These are phyloP conservation scores for Byssoonygena ceratinophila DNA, from an alignment of 2,329 filamentous ascomycete genomes.

Conservation along the genomic window DNA sequence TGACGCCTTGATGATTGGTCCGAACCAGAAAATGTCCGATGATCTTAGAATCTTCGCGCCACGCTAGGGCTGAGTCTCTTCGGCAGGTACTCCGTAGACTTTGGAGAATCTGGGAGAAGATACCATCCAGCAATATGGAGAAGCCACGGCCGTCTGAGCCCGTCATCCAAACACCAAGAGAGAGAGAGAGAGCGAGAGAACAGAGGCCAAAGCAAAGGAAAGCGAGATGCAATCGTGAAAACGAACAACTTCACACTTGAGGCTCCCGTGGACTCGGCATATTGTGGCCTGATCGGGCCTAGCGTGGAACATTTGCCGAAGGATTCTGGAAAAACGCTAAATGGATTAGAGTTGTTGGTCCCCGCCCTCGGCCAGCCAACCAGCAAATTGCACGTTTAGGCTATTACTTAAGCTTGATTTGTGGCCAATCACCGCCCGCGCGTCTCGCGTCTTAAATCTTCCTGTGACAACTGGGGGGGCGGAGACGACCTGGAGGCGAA, in stretches of 20 bases:
- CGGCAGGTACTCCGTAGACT: too few relatives aligned
- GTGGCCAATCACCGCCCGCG: not conserved
- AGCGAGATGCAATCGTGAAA: too few relatives aligned
- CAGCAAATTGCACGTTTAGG: not conserved
- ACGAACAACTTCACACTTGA: too few relatives aligned
- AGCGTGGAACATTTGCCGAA: not conserved
- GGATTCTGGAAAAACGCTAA: constrained; percentile 8
- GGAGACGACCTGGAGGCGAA: not conserved
- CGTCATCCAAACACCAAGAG: too few relatives aligned
- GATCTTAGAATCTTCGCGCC: not conserved
- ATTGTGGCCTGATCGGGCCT: not conserved
- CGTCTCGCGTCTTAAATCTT: not conserved
- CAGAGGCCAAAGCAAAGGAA: too few relatives aligned
- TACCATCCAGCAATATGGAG: too few relatives aligned
- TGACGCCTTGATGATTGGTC: not conserved
- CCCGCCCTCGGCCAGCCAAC: constrained; percentile 8
- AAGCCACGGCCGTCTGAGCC: too few relatives aligned
- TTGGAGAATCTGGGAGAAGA: too few relatives aligned
- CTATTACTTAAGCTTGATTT: not conserved
- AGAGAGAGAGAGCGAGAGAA: too few relatives aligned
- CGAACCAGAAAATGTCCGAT: not conserved
- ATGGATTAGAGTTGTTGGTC: not conserved
- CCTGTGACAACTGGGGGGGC: not conserved
- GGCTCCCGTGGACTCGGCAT: too few relatives aligned
- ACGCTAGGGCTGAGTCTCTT: constrained; percentile 6